Evolutionary conservation across 768 basidiomycete species (phyloP), one percentile per base, ranked within the genome.

Genomic region (Leccinum broughii): DNA sequence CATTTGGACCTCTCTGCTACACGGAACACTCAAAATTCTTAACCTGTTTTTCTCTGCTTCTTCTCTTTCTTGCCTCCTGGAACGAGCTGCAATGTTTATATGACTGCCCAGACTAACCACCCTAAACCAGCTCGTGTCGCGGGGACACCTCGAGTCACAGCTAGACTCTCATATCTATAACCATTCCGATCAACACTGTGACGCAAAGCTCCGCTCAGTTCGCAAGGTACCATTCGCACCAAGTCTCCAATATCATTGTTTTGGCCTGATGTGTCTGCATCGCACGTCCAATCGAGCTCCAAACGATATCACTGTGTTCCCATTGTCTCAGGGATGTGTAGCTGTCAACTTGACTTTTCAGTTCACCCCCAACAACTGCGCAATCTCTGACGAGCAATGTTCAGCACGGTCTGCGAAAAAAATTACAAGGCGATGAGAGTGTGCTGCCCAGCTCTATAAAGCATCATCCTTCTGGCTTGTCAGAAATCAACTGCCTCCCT

Each of bases 321-420:
- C 58, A 60, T 58, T n/a, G 8, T 59, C 14, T 41, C 61, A 60
- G 24, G 51, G 58, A 8, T n/a, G 35, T 15, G 50, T n/a, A n/a
- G n/a, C 20, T 20, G 30, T n/a, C 10, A 32, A 30, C 5, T n/a
- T 46, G 26, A 26, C 6, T 13, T 26, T 55, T 39, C 34, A 28
- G 48, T 11, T 32, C 51, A 20, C 32, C 51, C 4, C 5, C n/a
- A 28, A 15, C 39, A 35, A n/a, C 46, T 34, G 41, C 11, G 7
- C n/a, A 39, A 26, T 55, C n/a, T 6, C 41, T 20, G 54, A 13
- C 24, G 11, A 46, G 30, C 34, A 28, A 11, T 22, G 44, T 46
- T n/a, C 51, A 35, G 20, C 51, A 52, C 11, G 22, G 11, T 53
- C 32, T 34, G 30, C 20, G 10, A n/a, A 52, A 52, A 28, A 24